Evolutionary conservation across 202 grass and related monocot species (phyloP), one percentile per base, ranked within the genome.

Genomic region (Zoysia matrella): DNA sequence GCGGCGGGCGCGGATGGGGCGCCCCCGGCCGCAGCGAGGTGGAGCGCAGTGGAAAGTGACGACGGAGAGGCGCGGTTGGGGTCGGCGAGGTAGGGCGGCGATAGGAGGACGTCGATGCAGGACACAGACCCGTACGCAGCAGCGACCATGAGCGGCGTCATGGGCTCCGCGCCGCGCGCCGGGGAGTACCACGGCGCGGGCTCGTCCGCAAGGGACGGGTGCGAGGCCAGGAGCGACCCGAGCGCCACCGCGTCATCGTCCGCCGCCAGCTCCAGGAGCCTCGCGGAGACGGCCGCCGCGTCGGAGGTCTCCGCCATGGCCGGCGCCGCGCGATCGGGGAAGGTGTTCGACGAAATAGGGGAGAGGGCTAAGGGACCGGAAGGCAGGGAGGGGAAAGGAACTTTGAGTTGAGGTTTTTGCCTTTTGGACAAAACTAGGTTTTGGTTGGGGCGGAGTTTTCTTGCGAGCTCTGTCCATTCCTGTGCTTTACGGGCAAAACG

Each of bases 91-190:
- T 80, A 45, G 3, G 73, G 77, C 15, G 86, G 69, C 4, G 90
- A 84, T 46, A 96, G 90, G 60, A 96, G 89, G 45, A 70, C 65
- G 0, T 69, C 76, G 13, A 91, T 57, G 72, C 88, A 88, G 11
- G 65, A 46, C 11, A 87, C 61, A 12, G 85, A 86, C 6, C 93
- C 93, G 80, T 96, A 96, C 1, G 85, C 83, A 0, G 93, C 83
- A 1, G 90, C 90, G 40, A 95, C 87, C 92, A 95, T 95, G 67
- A 92, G 87, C 66, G 92, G 90, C 3, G 91, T 93, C 63, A 92
- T 58, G 36, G 79, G 80, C 75, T 90, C 94, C 77, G 81, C 45
- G 42, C 78, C 81, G 57, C 88, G 78, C 80, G 65, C 47, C 15
- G 81, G 54, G 49, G 75, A 85, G 91, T 97, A 97, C 94, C 94